A percentile compares a stretch with the other conserved stretches of the same genome.
Conservation (phyloP, 306 rosid species). For the Casuarina equisetifolia region DNA sequence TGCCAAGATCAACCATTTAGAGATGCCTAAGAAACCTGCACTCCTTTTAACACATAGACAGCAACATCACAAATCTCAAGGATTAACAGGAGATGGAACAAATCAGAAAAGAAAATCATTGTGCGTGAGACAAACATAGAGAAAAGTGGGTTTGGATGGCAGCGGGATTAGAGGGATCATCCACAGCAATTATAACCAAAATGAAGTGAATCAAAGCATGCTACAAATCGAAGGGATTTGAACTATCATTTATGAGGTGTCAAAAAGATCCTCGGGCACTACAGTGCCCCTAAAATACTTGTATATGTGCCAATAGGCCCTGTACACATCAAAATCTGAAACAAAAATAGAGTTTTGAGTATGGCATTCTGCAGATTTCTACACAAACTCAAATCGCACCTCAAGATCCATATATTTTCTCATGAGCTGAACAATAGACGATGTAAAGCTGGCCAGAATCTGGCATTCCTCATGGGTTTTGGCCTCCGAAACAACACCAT, state of each 20-base stretch:
- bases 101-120: too few species aligned
- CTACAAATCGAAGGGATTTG: neutral
- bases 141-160: neutral
- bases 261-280: slow-evolving; percentile 14
- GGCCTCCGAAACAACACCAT: slow-evolving; percentile 44
- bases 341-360: slow-evolving; percentile 27
- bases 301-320: slow-evolving; percentile 22
- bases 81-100: too few species aligned
- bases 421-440: slow-evolving; percentile 50
- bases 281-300: slow-evolving; percentile 20
- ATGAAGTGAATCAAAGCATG: neutral
- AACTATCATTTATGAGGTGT: neutral
- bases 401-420: slow-evolving; percentile 43
- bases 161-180: neutral
- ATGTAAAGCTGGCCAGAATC: slow-evolving; percentile 41
- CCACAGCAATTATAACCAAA: neutral
- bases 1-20: too few species aligned
- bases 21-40: too few species aligned
- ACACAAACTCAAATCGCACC: slow-evolving; percentile 46
- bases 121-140: too few species aligned
- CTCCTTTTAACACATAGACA: too few species aligned
- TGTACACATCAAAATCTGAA: slow-evolving; percentile 20
- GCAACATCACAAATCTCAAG: too few species aligned
- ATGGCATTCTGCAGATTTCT: slow-evolving; percentile 30
- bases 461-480: slow-evolving; percentile 45